Base-by-base conservation (phyloP, 2,329 filamentous ascomycete genomes). In the Furcasterigmium sp. region DNA sequence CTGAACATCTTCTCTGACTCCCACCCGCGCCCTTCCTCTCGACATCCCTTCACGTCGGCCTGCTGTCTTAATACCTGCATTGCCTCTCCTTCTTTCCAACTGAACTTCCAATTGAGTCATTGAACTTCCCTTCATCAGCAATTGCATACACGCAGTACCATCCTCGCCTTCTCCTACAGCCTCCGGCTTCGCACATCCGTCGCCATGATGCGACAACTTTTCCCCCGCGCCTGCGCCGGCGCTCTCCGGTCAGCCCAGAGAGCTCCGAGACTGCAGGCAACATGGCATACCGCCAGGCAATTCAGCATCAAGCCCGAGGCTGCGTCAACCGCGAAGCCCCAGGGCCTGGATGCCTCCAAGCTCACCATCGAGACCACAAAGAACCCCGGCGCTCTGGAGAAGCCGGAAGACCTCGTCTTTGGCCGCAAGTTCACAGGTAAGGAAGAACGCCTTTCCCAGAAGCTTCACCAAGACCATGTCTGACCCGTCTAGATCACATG, bases 391-490 rank as follows among this genome's bases (percentile, higher is more conserved):
- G 63, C 76, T 23, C 72, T 91, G 43, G 73, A 77, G 49, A 83
- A 90, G 42, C 80, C 86, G 13, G 79, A 91, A 60, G 82, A 94
- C 50, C 81, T 98, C 43, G 74, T 97, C 51, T 98, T 98, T 65
- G 93, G 93, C 51, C 80, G 80, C 53, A 85, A 83, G 39, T 98
- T 98, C 67, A 95, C 93, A 57, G 90, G 89, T 91, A 28, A 43
- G 44, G 18, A 21, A 21, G 36, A 7, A 11, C n/a, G 25, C 8
- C 21, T 37, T n/a, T 48, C 28, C 15, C n/a, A n/a, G n/a, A n/a
- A n/a, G 26, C 26, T n/a, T n/a, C n/a, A n/a, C n/a, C n/a, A n/a
- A n/a, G n/a, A n/a, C n/a, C n/a, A n/a, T n/a, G n/a, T 15, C 20
- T 28, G 20, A 26, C 29, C 10, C n/a, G n/a, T 25, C 20, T 15